phyloP scores from a whole-genome alignment of 2,329 filamentous ascomycete species.

The Pyrenochaeta sp. region DNA sequence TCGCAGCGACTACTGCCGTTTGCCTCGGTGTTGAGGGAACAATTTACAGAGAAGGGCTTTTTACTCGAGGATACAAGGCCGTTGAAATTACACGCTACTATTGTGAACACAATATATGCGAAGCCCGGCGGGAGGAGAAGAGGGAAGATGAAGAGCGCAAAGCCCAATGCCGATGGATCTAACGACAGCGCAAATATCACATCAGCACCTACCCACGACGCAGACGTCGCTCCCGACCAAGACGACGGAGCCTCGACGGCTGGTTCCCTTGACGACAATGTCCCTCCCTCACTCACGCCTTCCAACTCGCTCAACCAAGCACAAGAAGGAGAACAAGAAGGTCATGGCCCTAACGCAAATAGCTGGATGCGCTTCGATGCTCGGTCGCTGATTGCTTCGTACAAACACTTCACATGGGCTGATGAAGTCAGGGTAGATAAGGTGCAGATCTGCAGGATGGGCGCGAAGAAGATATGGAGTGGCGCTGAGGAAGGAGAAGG shows the following conservation, averaged over 20 bases:
- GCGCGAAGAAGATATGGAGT: constrained; percentile 71
- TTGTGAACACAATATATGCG: constrained; percentile 86
- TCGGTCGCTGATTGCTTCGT: constrained; percentile 58
- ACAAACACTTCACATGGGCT: constrained; percentile 75
- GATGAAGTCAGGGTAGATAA: constrained; percentile 71
- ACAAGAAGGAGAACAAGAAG: constrained; percentile 4
- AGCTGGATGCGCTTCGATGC: constrained; percentile 55
- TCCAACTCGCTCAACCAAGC: neutral
- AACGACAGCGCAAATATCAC: constrained; percentile 2
- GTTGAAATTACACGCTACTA: constrained; percentile 81
- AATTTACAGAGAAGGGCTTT: constrained; percentile 65
- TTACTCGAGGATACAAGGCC: constrained; percentile 67
- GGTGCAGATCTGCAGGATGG: constrained; percentile 86
- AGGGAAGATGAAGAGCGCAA: constrained; percentile 13
- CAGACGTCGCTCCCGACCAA: neutral
- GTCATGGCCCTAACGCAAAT: constrained; percentile 24
- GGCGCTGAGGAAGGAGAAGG: constrained; percentile 50
- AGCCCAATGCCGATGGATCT: constrained; percentile 1
- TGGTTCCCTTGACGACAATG: constrained; percentile 9
- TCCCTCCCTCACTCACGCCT: neutral
- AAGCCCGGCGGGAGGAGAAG: constrained; percentile 52
- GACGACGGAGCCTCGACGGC: constrained; percentile 13
- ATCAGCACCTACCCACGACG: neutral
- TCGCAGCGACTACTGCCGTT: constrained; percentile 64
- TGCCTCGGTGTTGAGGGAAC: constrained; percentile 62